phyloP scores from a whole-genome alignment of 495 filamentous ascomycete species.

The Glarea lozoyensis region DNA sequence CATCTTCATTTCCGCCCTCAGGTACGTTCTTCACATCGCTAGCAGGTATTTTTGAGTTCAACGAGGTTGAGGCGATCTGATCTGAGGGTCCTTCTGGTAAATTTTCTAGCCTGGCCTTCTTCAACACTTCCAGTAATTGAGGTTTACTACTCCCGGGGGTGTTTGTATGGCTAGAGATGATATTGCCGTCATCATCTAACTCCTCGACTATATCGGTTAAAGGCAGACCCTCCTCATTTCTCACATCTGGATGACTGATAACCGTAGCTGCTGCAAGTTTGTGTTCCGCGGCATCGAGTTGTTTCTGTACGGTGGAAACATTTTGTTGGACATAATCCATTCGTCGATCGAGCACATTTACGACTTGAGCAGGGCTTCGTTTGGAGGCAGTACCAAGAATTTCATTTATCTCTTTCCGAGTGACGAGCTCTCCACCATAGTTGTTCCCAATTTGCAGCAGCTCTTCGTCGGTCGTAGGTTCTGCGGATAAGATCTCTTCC shows the following conservation, averaged over 20 bases:
- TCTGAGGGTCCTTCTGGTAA: not conserved
- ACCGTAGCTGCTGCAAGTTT: constrained; percentile 46
- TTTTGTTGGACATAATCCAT: constrained; percentile 87
- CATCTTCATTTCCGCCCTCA: not conserved
- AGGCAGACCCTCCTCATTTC: constrained; percentile 58
- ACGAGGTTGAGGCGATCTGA: not conserved
- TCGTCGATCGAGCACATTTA: constrained; percentile 62
- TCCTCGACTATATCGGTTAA: constrained; percentile 85
- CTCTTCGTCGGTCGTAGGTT: constrained; percentile 40
- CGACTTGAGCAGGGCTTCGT: constrained; percentile 44
- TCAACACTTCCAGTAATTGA: constrained; percentile 55
- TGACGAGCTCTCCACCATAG: constrained; percentile 35
- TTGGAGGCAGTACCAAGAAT: constrained; percentile 46
- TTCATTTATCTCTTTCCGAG: constrained; percentile 49
- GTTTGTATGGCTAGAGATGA: constrained; percentile 56
- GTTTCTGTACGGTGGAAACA: constrained; percentile 56
- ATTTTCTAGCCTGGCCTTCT: constrained; percentile 54
- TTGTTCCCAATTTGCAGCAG: constrained; percentile 36
- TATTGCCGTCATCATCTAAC: constrained; percentile 84
- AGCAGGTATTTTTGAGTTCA: no score
- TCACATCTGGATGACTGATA: constrained; percentile 35
- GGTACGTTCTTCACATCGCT: no score
- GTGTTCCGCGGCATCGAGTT: constrained; percentile 57
- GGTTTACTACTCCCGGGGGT: constrained; percentile 51
- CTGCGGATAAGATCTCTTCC: constrained; percentile 57